Evolutionary conservation across 2,329 filamentous ascomycete genomes (phyloP).

Genomic region (Fusarium clavum): DNA sequence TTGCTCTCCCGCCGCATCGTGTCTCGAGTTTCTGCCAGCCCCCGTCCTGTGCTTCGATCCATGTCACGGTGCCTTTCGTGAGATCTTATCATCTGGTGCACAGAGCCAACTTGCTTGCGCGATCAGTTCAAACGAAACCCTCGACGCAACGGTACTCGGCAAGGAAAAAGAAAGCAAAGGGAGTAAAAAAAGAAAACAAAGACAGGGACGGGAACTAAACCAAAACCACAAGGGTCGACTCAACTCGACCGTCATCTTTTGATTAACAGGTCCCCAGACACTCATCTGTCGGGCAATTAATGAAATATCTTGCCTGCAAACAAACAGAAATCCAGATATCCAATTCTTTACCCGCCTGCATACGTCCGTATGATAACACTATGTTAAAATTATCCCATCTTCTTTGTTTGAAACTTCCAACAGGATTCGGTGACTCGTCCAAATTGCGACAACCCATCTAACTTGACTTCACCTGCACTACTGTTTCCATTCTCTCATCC

Average conservation of each 20-base stretch:
- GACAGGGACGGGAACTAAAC: constrained; percentile 17
- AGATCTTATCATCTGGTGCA: constrained; percentile 41
- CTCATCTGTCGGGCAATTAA: background rate
- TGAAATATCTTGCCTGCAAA: background rate
- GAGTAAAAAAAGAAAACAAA: constrained; percentile 4
- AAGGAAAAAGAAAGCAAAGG: constrained; percentile 14
- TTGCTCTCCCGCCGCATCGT: constrained; percentile 24
- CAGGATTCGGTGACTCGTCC: background rate
- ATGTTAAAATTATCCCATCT: constrained; percentile 10
- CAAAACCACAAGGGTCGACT: constrained; percentile 1
- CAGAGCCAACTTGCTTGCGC: constrained; percentile 38
- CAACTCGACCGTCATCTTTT: background rate
- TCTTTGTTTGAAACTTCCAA: constrained; percentile 29
- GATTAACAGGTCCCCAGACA: background rate
- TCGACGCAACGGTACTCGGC: constrained; percentile 13
- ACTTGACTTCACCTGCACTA: constrained; percentile 21
- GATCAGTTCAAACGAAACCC: constrained; percentile 41
- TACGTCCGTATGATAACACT: background rate
- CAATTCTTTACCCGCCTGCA: background rate
- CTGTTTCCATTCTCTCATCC: constrained; percentile 22
- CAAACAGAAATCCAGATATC: background rate
- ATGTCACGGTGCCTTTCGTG: constrained; percentile 39
- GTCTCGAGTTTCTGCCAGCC: constrained; percentile 38
- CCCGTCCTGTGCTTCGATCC: constrained; percentile 42
- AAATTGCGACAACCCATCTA: constrained; percentile 15